Evolutionary conservation across 495 filamentous ascomycete species (phyloP).

Genomic region (Xylaria nigripes): DNA sequence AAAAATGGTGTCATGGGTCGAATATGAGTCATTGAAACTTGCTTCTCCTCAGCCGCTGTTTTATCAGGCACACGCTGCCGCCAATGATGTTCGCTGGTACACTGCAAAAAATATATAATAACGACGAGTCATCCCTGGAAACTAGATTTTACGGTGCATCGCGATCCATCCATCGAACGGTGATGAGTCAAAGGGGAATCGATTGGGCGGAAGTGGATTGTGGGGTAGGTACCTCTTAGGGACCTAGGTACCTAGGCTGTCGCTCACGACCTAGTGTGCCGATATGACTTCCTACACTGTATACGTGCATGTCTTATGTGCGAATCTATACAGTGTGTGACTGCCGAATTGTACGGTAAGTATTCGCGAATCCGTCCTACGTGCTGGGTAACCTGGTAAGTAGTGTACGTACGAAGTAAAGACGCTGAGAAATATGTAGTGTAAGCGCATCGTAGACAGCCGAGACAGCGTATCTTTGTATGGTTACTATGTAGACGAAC

Average conservation of each 20-base stretch:
- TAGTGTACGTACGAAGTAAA: no score
- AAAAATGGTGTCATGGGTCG: background rate
- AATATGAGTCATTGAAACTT: background rate
- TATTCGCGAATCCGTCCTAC: no score
- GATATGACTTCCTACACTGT: background rate
- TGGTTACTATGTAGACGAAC: background rate
- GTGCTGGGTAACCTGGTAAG: no score
- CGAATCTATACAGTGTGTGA: background rate
- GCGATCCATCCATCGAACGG: background rate
- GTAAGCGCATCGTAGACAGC: no score
- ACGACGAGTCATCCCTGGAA: background rate
- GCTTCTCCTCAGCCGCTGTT: background rate
- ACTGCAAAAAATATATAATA: background rate
- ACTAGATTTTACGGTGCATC: background rate
- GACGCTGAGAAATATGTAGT: no score
- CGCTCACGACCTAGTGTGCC: no score
- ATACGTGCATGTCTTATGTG: background rate
- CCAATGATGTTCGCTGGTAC: background rate
- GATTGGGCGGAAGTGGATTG: background rate
- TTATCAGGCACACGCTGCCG: no score
- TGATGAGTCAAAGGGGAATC: conserved; percentile 6
- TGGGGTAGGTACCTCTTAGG: no score
- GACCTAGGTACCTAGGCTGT: no score
- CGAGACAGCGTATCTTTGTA: background rate
- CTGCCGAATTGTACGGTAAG: background rate